Base-by-base conservation (phyloP, 139 green algal genomes). In the Chlamydomonas schloesseri region DNA sequence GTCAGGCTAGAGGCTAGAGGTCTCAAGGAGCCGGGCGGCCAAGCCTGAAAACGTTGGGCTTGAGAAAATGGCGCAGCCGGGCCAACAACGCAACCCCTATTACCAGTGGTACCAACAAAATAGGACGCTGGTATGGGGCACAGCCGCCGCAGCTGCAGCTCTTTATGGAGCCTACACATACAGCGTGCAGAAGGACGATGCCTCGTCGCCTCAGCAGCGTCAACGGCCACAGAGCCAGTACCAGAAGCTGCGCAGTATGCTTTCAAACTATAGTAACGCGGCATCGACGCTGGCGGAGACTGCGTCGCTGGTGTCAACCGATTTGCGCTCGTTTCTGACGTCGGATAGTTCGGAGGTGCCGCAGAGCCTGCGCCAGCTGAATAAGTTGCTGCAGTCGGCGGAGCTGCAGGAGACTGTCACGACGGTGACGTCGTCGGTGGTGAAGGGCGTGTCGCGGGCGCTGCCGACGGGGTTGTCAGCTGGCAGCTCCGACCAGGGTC, bases 331-430 rank as follows among this genome's bases (percentile, higher is more conserved):
- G 9, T 92, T 87, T 55, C 76, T 92, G 11, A 60, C 64, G 29
- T 89, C 82, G 3, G 82, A 90, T 26, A 10, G 21, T 0, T 10
- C 34, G 2, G 89, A 92, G 71, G 37, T 92, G 24, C 89, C 89
- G 21, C 75, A 55, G 50, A 92, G 89, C 71, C 62, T 92, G 9
- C 60, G 77, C 10, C 89, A 92, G 71, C 86, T 92, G 0, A 89
- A 76, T 62, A 89, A 81, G 70, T 57, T 90, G 47, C 13, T 92
- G 55, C 89, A 90, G 76, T 70, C 71, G 13, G 17, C 50, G 6
- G 85, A 92, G 29, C 29, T 92, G n/a, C 84, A 90, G 73, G 73
- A 71, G 15, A 76, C 67, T 0, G 55, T 89, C 23, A 28, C 65
- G 4, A 88, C 67, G 3, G 60, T 73, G 0, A 84, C 71, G 11